Base-by-base conservation (phyloP, 257 asterid genomes). In the Primulina tabacum region DNA sequence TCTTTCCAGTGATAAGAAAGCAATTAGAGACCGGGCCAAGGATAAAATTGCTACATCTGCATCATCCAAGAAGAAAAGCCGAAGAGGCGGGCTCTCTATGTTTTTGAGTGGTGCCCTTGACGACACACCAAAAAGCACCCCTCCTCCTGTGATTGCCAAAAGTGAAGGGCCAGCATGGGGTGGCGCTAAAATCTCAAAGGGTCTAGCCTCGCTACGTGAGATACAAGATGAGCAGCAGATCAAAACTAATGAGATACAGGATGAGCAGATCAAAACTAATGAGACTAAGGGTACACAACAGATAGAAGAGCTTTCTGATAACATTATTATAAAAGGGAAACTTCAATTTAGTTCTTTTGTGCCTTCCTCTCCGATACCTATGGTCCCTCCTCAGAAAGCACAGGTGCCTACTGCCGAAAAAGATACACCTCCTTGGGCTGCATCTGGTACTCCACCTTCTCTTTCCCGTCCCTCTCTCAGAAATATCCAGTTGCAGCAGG, bases 141-240 rank as follows among this genome's bases (percentile, higher is more conserved):
- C 88, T 3, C 83, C 92, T 16, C 90, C 84, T 4, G 73, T 83
- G 37, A 57, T 78, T 40, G 73, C 78, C 73, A 94, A 81, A 86
- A 79, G 73, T 60, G 97, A 89, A 76, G 98, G 86, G 58, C 98
- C 99, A 52, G 99, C 93, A 55, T 94, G 98, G 98, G 99, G 99
- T 66, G 99, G 99, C 73, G 90, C 88, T 64, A 88, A 83, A 77
- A 75, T 82, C 62, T 52, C 81, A 0, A 76, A 72, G 56, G 89
- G 86, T 26, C 56, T 87, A 16, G 58, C 95, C 65, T 87, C 99
- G 43, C 97, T 94, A 29, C 96, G 99, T 35, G 80, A 82, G 68
- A 94, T 94, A 71, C 97, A 77, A 82, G 85, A 85, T 69, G 99
- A 24, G 26, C 26, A 94, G 80, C 98, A 94, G 89, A 89, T 85